Conservation (phyloP, 2,329 filamentous ascomycete genomes). For the Trichothecium roseum region DNA sequence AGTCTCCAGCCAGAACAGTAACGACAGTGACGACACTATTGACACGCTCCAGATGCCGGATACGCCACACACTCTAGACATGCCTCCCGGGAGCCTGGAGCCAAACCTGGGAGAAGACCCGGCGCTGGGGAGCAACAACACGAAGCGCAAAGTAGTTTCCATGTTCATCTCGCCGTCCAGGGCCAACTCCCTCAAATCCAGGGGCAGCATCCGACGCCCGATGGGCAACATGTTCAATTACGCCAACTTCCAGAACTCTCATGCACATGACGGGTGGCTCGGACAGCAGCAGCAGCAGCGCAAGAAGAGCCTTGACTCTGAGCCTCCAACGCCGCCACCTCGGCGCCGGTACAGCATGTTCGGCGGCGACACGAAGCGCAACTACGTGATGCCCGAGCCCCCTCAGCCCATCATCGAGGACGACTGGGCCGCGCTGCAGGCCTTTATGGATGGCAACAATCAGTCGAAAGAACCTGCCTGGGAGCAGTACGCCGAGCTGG, state of each 20-base stretch:
- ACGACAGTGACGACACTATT: conserved; percentile 14
- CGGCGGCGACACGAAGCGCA: not conserved
- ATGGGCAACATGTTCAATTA: conserved; percentile 17
- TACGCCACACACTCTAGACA: conserved; percentile 9
- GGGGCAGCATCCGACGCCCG: conserved; percentile 15
- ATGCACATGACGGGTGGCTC: conserved; percentile 13
- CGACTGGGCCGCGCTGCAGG: conserved; percentile 26
- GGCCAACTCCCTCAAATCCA: conserved; percentile 11
- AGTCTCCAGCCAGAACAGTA: conserved; percentile 15
- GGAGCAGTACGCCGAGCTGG: conserved; percentile 36
- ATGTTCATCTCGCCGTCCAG: conserved; percentile 8
- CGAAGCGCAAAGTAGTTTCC: conserved; percentile 16
- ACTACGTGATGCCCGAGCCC: not conserved
- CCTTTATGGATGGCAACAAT: conserved; percentile 18
- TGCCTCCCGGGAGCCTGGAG: conserved; percentile 4
- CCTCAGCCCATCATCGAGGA: conserved; percentile 8
- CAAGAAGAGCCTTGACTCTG: not conserved
- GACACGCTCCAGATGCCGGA: conserved; percentile 5
- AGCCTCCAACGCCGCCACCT: not conserved
- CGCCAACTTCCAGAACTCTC: conserved; percentile 9
- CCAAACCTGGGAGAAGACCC: conserved; percentile 9
- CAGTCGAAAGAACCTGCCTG: conserved; percentile 23
- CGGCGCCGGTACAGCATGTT: not conserved
- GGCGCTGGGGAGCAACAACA: conserved; percentile 6
- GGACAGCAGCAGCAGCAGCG: conserved; percentile 9